Evolutionary conservation across 202 grass and related monocot species (phyloP), one percentile per base, ranked within the genome.

Genomic region (Dendrocalamus latiflorus): DNA sequence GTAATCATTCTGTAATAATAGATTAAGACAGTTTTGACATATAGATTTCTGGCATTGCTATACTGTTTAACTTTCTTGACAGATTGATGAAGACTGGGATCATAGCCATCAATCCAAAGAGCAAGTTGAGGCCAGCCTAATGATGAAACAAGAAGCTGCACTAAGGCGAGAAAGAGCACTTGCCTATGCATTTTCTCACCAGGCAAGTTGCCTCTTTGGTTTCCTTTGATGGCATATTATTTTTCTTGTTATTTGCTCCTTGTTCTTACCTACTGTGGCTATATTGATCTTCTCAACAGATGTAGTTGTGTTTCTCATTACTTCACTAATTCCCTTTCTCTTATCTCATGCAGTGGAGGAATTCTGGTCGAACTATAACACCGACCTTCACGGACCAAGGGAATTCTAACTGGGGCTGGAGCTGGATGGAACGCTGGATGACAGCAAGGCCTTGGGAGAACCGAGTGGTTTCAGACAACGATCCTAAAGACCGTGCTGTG

Each of bases 171-270:
- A 94, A 78, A 87, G 92, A 72, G 82, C 85, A 33, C 85, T 98
- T 48, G 95, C 95, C 68, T 98, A 98, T 91, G 92, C 95, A 72
- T 94, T 94, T 91, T 94, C 92, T 75, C 95, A 97, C 70, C 95
- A 94, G 95, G 95, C 83, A 93, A 83, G 34, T 48, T 77, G 30
- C 21, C 45, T 66, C 14, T 66, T 53, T 47, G 38, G 70, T 56
- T 79, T 84, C 48, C 70, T 30, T 68, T 65, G 24, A 70, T 44
- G 18, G 3, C 6, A 1, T 55, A 3, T 74, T 72, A 37, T 37
- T 62, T 50, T 58, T 68, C 22, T 14, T 84, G 22, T 72, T 58
- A 42, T 56, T 67, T 71, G 6, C 39, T 81, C 9, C 16, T 55
- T 65, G 47, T 42, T 76, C 60, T 82, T 67, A 28, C 41, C 1